A percentile compares a stretch with the other conserved stretches of the same genome.
phyloP scores from a whole-genome alignment of 108 stramenopile species.

The Phaeodactylum tricornutum region DNA sequence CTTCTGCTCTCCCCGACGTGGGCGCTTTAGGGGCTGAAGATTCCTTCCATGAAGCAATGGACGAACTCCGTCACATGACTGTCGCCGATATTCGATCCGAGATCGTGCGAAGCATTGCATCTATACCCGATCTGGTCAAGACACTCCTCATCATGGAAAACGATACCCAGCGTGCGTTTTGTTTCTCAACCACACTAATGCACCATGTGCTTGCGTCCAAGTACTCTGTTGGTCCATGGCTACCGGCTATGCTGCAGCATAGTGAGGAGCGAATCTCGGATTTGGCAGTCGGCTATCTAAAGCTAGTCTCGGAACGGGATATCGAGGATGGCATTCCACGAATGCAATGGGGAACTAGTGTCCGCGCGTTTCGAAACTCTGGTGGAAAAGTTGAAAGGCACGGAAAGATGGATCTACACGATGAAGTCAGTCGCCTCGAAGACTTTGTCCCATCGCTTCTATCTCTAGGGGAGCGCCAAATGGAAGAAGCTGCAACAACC shows the following conservation, averaged over 20 bases:
- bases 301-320: conserved; percentile 14
- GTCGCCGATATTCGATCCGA: not conserved
- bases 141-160: conserved; percentile 33
- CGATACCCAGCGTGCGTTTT: conserved; percentile 29
- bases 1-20: too few species aligned
- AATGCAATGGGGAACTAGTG: conserved; percentile 3
- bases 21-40: too few species aligned
- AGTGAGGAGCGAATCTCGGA: conserved; percentile 12
- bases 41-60: too few species aligned
- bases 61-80: not conserved
- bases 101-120: conserved; percentile 15
- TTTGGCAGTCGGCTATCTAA: conserved; percentile 33
- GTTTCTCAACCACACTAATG: conserved; percentile 17
- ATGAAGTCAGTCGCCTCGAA: conserved; percentile 26
- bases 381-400: too few species aligned
- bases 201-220: conserved; percentile 20
- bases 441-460: conserved; percentile 45
- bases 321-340: conserved; percentile 1
- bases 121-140: conserved; percentile 30
- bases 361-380: not conserved
- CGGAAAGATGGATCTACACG: conserved; percentile 21
- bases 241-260: conserved; percentile 30
- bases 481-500: conserved; percentile 47
- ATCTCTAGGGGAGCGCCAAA: conserved; percentile 24
- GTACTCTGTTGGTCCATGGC: conserved; percentile 35